Base-by-base conservation (phyloP, 2,329 filamentous ascomycete genomes). In the Orbilia oligospora region DNA sequence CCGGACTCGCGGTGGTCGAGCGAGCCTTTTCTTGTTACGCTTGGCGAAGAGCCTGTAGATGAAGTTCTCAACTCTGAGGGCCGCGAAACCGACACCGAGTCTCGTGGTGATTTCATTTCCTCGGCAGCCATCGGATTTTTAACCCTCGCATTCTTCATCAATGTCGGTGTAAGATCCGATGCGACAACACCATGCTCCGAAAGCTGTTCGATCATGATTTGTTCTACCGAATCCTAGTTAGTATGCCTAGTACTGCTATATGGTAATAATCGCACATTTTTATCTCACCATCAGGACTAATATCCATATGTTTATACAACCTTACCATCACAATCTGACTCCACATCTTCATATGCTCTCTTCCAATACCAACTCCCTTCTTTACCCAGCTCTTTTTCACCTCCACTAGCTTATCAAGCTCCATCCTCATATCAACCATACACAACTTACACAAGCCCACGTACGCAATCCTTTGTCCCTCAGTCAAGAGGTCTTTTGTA, bases 131-230 rank as follows among this genome's bases (percentile, higher is more conserved):
- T 91, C 5, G 96, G 96, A 82, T 99, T 99, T 83, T 93, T 93
- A 38, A 99, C 94, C 65, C 94, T 89, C 12, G 96, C 90, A 84
- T 98, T 99, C 80, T 93, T 90, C 91, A 97, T 97, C 53, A 99
- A 87, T 0, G 93, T 89, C 0, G 93, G 91, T 0, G 93, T 94
- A 73, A 99, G 87, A 84, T 99, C 96, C 53, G 87, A 87, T 0
- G 96, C 91, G 79, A 93, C 87, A 5, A 99, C 94, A 3, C 95
- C 96, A 85, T 99, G 96, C 73, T 96, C 92, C 12, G 93, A 91
- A 75, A 99, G 87, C 84, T 99, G 96, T 85, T 99, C 96, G 81
- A 99, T 97, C 96, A 99, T 99, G 84, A 99, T 87, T 86, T 99
- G 96, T 85, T 99, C 96, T 75, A 85, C 84, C 33, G 58, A 20